Evolutionary conservation across 108 stramenopile genomes (phyloP).

Genomic region (Pseudonitzschia delicatissima): DNA sequence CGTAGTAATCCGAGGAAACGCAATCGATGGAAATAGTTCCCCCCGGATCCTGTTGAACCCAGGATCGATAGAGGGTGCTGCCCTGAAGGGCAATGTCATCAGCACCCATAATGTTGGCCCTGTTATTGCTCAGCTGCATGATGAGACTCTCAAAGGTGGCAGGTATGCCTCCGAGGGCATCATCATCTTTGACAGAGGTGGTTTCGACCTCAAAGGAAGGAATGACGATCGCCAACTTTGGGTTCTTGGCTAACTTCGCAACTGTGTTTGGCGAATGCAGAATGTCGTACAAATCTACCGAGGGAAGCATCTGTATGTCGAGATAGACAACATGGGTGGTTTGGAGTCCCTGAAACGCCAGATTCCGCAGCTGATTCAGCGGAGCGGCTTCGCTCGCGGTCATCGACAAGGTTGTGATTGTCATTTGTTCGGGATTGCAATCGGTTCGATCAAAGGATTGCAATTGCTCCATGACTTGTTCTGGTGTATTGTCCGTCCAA

Average conservation of each 20-base stretch:
- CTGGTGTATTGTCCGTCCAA: constrained; percentile 30
- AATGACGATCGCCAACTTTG: constrained; percentile 54
- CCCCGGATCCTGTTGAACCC: constrained; percentile 41
- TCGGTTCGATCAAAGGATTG: not conserved
- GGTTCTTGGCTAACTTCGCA: constrained; percentile 39
- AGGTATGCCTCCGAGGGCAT: constrained; percentile 57
- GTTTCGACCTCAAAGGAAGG: constrained; percentile 55
- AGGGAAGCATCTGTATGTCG: constrained; percentile 84
- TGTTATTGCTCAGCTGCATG: constrained; percentile 14
- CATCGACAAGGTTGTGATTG: not conserved
- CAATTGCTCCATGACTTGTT: constrained; percentile 14
- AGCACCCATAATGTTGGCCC: constrained; percentile 55
- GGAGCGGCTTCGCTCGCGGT: constrained; percentile 18
- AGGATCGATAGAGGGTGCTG: constrained; percentile 54
- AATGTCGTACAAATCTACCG: constrained; percentile 55
- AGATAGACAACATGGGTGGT: constrained; percentile 73
- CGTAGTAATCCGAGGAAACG: constrained; percentile 68
- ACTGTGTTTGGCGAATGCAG: constrained; percentile 30
- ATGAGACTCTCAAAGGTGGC: constrained; percentile 22
- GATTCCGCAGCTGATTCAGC: constrained; percentile 79
- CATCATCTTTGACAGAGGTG: not conserved
- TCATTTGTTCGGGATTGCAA: constrained; percentile 5
- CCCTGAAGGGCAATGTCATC: constrained; percentile 69
- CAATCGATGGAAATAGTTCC: constrained; percentile 49
- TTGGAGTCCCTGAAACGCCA: constrained; percentile 59